Evolutionary conservation across 2,329 filamentous ascomycete species (phyloP).

Genomic region (Ascochyta rabiei): DNA sequence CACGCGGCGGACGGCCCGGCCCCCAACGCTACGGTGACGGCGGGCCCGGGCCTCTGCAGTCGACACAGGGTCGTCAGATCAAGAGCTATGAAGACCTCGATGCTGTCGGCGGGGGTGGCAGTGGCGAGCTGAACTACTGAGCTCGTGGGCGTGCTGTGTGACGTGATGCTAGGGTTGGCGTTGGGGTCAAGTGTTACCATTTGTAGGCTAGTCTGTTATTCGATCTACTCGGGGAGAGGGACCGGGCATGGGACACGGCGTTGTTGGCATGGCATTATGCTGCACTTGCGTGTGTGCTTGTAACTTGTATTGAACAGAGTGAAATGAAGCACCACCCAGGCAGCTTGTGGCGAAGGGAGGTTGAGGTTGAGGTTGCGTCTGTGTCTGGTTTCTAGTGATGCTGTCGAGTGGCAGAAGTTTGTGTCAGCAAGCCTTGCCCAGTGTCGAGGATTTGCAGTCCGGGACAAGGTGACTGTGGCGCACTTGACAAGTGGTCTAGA

Average conservation of each 20-base stretch:
- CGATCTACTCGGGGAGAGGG: constrained; percentile 5
- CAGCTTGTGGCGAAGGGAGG: background rate
- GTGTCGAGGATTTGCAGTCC: background rate
- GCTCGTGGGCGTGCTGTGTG: constrained; percentile 10
- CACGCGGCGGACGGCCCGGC: constrained; percentile 54
- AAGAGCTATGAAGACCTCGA: constrained; percentile 99
- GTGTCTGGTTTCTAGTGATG: background rate
- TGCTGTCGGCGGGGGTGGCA: constrained; percentile 67
- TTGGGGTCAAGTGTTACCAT: constrained; percentile 18
- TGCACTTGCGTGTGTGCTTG: constrained; percentile 9
- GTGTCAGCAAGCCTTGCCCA: background rate
- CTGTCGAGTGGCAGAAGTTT: background rate
- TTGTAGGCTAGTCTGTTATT: constrained; percentile 21
- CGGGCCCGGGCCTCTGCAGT: constrained; percentile 82
- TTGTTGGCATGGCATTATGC: constrained; percentile 6
- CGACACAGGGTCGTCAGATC: constrained; percentile 87
- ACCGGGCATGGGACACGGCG: constrained; percentile 11
- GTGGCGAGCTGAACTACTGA: constrained; percentile 88
- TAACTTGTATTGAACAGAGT: background rate
- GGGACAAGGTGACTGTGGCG: constrained; percentile 4
- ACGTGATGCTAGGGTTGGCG: constrained; percentile 23
- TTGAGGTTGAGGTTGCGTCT: background rate
- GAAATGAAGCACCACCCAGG: background rate
- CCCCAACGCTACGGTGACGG: constrained; percentile 77
- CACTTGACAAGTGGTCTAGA: constrained; percentile 15